These are phyloP conservation scores for Trichophyton simii DNA, from an alignment of 2,329 filamentous ascomycete species.

Conservation along the genomic window DNA sequence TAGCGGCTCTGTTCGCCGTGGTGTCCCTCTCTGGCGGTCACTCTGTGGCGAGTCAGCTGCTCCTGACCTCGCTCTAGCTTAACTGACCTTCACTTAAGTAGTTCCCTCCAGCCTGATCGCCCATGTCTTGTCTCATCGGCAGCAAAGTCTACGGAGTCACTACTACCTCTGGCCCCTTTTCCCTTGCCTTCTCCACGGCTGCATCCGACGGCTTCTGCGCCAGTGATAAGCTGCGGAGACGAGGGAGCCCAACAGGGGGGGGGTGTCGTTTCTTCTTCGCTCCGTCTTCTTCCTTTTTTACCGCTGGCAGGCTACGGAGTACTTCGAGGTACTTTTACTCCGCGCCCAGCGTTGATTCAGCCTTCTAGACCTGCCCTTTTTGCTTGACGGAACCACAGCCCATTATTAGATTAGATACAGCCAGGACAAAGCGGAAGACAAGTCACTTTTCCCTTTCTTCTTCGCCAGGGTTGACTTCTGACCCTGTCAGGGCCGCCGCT, in stretches of 20 bases:
- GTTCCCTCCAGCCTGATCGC: not conserved
- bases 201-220: not conserved
- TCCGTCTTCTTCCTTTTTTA: too few species aligned
- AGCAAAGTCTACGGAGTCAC: too few species aligned
- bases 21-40: not conserved
- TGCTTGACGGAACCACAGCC: too few species aligned
- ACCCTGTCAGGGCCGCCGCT: not conserved
- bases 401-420: not conserved
- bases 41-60: not conserved
- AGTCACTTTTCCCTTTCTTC: not conserved
- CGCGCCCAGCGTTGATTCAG: not conserved
- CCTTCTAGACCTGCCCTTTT: not conserved
- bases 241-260: not conserved
- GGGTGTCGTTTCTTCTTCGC: too few species aligned
- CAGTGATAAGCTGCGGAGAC: not conserved
- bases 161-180: not conserved
- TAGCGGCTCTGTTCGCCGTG: too few species aligned
- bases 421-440: not conserved
- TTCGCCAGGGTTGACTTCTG: not conserved
- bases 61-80: too few species aligned
- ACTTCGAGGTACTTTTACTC: not conserved
- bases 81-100: not conserved
- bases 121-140: not conserved
- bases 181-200: not conserved
- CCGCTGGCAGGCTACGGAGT: too few species aligned